These are phyloP conservation scores for Plenodomus lindquistii DNA, from an alignment of 2,329 filamentous ascomycete species.

Conservation along the genomic window DNA sequence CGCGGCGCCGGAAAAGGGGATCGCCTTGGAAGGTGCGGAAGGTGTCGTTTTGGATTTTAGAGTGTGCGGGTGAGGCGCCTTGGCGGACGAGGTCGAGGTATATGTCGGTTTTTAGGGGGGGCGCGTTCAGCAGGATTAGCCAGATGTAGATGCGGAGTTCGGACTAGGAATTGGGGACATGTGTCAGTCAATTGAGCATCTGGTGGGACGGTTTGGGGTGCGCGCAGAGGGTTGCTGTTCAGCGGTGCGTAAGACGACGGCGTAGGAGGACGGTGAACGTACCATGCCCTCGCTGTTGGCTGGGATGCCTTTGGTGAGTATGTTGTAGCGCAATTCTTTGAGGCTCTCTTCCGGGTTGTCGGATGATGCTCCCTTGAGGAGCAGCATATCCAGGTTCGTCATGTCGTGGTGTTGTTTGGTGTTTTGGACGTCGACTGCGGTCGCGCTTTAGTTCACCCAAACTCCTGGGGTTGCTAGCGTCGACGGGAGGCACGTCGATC, in stretches of 20 bases:
- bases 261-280: constrained; percentile 17
- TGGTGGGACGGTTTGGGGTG: background rate
- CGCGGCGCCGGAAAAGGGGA: constrained; percentile 91
- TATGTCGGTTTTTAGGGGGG: constrained; percentile 80
- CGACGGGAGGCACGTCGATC: background rate
- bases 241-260: background rate
- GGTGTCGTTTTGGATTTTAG: constrained; percentile 97
- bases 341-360: constrained; percentile 70
- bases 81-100: constrained; percentile 92
- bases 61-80: constrained; percentile 90
- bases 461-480: background rate
- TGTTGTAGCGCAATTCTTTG: constrained; percentile 72
- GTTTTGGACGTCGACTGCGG: background rate
- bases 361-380: constrained; percentile 78
- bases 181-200: constrained; percentile 7
- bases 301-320: constrained; percentile 75
- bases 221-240: background rate
- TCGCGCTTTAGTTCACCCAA: constrained; percentile 2
- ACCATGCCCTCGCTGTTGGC: constrained; percentile 83
- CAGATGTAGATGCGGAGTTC: constrained; percentile 92
- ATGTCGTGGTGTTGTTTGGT: constrained; percentile 24
- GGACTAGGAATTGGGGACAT: constrained; percentile 64
- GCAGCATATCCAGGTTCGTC: constrained; percentile 68
- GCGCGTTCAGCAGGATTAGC: constrained; percentile 88
- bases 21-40: constrained; percentile 96